These are phyloP conservation scores for Fusarium buharicum DNA, from an alignment of 2,329 filamentous ascomycete species.

Conservation along the genomic window DNA sequence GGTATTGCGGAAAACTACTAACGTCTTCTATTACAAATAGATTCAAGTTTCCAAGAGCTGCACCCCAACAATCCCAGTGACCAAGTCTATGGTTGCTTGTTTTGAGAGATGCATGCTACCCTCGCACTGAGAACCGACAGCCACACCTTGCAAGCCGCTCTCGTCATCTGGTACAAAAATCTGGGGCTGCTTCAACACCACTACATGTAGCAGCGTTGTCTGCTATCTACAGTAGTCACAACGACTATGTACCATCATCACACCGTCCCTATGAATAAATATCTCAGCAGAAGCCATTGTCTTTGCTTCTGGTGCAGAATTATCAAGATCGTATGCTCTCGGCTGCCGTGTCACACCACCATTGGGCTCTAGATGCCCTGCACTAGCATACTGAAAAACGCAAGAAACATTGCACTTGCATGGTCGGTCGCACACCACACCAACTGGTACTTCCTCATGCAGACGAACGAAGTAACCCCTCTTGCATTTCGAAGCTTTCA, in stretches of 20 bases:
- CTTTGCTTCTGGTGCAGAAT: not conserved
- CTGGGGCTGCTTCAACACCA: constrained; percentile 38
- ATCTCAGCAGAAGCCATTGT: not conserved
- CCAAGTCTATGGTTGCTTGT: constrained; percentile 17
- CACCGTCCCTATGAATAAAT: constrained; percentile 7
- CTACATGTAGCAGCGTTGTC: constrained; percentile 6
- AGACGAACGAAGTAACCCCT: constrained; percentile 24
- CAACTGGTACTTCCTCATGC: constrained; percentile 22
- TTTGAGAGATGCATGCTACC: constrained; percentile 37
- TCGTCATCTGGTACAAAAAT: constrained; percentile 38
- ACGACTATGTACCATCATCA: constrained; percentile 12
- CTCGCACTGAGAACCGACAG: constrained; percentile 18
- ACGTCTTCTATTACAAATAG: constrained; percentile 6
- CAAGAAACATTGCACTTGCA: constrained; percentile 6
- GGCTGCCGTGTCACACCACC: constrained; percentile 31
- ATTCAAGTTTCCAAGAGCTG: constrained; percentile 2
- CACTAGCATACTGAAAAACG: constrained; percentile 17
- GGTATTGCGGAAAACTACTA: not conserved
- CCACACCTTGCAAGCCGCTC: constrained; percentile 40
- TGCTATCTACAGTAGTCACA: constrained; percentile 28
- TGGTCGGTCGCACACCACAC: constrained; percentile 4
- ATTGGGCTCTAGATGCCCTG: constrained; percentile 10
- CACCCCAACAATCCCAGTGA: not conserved
- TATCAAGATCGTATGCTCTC: constrained; percentile 12
- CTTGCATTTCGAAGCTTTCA: constrained; percentile 23